Evolutionary conservation across 306 rosid species (phyloP).

Genomic region (Rosa multiflora): DNA sequence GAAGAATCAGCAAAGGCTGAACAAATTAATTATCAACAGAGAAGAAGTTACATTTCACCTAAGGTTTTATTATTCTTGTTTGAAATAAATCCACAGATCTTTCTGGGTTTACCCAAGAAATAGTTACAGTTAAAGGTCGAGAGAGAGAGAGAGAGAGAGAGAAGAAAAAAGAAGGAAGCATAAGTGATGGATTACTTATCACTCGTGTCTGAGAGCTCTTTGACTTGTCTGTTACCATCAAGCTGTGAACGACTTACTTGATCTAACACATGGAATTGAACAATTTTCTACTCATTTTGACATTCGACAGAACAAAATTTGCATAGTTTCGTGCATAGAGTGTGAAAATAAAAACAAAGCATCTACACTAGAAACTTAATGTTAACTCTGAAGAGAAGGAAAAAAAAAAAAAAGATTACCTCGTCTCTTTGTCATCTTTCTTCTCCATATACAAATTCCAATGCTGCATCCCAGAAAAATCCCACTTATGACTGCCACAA

Average conservation of each 20-base stretch:
- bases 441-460: slow-evolving; percentile 36
- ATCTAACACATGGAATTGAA: not conserved
- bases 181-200: slow-evolving; percentile 8
- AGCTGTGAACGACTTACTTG: not conserved
- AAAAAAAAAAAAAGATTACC: slow-evolving; percentile 28
- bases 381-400: not conserved
- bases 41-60: not conserved
- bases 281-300: not conserved
- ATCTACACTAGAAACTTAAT: not conserved
- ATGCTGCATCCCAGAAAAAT: slow-evolving; percentile 35
- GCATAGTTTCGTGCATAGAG: not conserved
- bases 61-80: not conserved
- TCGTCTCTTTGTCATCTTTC: slow-evolving; percentile 34
- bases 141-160: too few species aligned
- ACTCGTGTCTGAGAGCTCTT: slow-evolving; percentile 43
- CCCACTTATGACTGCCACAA: slow-evolving; percentile 23
- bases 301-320: too few species aligned
- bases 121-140: not conserved
- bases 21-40: not conserved
- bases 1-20: not conserved
- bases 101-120: not conserved
- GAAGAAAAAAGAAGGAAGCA: not conserved
- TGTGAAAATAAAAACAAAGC: not conserved
- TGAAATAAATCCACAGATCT: not conserved
- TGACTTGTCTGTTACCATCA: slow-evolving; percentile 34